Evolutionary conservation across 1,284 basidiomycete species (phyloP).

Genomic region (Leccinum huronense): DNA sequence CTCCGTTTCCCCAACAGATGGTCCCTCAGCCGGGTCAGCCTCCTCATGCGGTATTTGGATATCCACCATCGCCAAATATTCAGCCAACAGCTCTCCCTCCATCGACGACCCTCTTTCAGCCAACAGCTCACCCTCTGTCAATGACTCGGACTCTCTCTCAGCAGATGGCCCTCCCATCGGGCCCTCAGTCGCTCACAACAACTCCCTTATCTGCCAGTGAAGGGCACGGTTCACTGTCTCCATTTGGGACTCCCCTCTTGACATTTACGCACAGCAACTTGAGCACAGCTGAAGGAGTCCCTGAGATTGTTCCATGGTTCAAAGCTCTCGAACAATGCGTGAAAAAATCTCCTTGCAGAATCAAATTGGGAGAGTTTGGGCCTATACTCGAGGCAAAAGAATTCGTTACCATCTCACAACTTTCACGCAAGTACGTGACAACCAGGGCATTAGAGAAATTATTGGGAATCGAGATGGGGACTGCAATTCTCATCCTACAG

Average conservation of each 20-base stretch:
- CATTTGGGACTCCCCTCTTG: not conserved
- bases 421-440: not conserved
- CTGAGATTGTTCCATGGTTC: not conserved
- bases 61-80: not conserved
- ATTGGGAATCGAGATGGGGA: not conserved
- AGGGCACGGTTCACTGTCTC: no score
- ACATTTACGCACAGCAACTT: not conserved
- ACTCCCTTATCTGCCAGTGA: no score
- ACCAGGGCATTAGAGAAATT: not conserved
- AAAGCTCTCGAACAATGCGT: not conserved
- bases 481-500: not conserved
- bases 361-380: not conserved
- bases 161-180: no score
- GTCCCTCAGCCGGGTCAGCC: not conserved
- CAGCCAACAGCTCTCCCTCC: not conserved
- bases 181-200: no score
- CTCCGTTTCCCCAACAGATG: not conserved
- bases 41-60: not conserved
- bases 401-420: not conserved
- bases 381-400: not conserved
- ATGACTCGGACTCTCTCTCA: no score
- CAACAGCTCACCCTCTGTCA: not conserved
- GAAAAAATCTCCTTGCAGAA: not conserved
- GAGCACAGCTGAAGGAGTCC: not conserved
- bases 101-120: not conserved